Evolutionary conservation across 164 flowering plant genomes (phyloP).

Genomic region (Dillenia turbinata): DNA sequence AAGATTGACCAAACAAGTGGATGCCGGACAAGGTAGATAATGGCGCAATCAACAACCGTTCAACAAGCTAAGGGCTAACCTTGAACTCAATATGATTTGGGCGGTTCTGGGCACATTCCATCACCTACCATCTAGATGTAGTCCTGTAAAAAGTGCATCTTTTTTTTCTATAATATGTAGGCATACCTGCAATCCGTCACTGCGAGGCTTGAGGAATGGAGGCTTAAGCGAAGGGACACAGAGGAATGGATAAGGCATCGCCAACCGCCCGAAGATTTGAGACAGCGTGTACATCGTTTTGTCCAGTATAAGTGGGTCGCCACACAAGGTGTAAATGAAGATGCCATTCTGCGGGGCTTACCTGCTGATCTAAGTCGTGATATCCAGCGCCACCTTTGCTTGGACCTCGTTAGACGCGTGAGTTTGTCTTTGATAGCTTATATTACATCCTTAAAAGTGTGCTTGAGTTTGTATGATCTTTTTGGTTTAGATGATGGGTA

Average conservation of each 20-base stretch:
- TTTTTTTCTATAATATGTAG: slow-evolving; percentile 27
- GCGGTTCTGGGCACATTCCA: no score
- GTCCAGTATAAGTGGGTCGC: slow-evolving; percentile 95
- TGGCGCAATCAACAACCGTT: no score
- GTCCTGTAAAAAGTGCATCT: not conserved
- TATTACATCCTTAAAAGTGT: no score
- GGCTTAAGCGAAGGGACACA: slow-evolving; percentile 85
- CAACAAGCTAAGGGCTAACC: no score
- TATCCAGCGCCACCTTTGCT: slow-evolving; percentile 85
- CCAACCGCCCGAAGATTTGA: slow-evolving; percentile 77
- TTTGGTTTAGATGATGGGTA: no score
- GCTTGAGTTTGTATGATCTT: no score
- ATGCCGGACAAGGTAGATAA: no score
- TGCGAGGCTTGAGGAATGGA: slow-evolving; percentile 92
- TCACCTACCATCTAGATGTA: no score
- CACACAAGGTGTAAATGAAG: slow-evolving; percentile 93
- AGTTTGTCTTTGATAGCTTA: slow-evolving; percentile 8
- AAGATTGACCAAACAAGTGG: no score
- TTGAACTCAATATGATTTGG: no score
- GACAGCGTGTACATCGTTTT: slow-evolving; percentile 68
- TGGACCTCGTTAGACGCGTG: slow-evolving; percentile 96
- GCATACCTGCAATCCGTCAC: slow-evolving; percentile 94
- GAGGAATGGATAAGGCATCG: slow-evolving; percentile 99
- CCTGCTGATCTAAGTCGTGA: slow-evolving; percentile 92
- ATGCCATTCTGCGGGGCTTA: slow-evolving; percentile 55